phyloP scores from a whole-genome alignment of 2,329 filamentous ascomycete genomes.

The Anthostomella pinea region DNA sequence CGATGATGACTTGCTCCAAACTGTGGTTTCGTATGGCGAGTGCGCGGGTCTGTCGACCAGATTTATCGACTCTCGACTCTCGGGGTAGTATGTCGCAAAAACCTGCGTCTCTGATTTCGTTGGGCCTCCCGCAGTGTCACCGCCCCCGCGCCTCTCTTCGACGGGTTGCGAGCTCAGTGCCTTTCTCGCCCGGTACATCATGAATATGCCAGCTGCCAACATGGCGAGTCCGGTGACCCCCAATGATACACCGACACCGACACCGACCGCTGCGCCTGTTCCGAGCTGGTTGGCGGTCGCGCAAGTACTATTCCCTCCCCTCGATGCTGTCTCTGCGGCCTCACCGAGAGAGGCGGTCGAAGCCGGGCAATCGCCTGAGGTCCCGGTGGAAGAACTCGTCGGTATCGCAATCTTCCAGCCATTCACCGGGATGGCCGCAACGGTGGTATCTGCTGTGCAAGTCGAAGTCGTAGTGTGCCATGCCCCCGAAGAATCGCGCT shows the following conservation, averaged over 20 bases:
- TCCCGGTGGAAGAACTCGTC: conserved; percentile 5
- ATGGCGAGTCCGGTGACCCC: conserved; percentile 19
- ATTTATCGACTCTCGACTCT: conserved; percentile 7
- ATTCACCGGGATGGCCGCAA: conserved; percentile 17
- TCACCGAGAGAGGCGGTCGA: conserved; percentile 8
- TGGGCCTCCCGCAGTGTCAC: conserved; percentile 8
- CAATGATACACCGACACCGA: conserved; percentile 18
- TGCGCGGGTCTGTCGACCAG: conserved; percentile 10
- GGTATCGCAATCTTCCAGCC: conserved; percentile 17
- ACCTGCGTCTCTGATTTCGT: conserved; percentile 8
- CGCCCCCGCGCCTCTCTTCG: conserved; percentile 5
- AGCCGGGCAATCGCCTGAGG: conserved; percentile 9
- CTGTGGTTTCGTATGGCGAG: conserved; percentile 8
- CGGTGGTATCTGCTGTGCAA: conserved; percentile 8
- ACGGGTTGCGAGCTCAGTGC: conserved; percentile 2
- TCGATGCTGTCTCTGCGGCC: conserved; percentile 1
- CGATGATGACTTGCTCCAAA: conserved; percentile 8
- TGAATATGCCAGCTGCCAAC: conserved; percentile 17
- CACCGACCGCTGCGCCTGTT: conserved; percentile 13
- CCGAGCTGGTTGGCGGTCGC: too few species aligned
- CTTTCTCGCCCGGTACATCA: conserved; percentile 18
- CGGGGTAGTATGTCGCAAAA: conserved; percentile 8
- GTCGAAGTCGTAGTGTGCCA: conserved; percentile 17
- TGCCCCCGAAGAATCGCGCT: background rate
- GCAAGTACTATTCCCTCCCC: conserved; percentile 8